Base-by-base conservation (phyloP, 345 rosid genomes). In the Eucalyptus curtisii region DNA sequence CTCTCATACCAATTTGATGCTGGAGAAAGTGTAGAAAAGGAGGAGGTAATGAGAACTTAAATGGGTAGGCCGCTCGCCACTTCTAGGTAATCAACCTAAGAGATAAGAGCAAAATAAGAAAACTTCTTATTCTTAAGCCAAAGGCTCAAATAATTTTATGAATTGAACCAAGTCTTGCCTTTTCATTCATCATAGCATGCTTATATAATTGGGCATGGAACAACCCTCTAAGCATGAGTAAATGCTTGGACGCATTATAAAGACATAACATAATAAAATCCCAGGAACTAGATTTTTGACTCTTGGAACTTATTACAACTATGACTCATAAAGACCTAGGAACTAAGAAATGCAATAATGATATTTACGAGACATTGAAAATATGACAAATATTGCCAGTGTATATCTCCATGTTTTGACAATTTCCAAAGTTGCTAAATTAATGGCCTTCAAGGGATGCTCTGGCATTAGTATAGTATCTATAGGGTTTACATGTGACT, bases 11-110 rank as follows among this genome's bases (percentile, higher is more conserved):
- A 19, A 55, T 55, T 55, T 55, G 61, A 55, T 24, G 30, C 5
- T 24, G 3, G 27, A 55, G 61, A 55, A 55, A 55, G 30, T 24
- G 30, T 55, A 1, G 61, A 55, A 24, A 55, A 24, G 13, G 27
- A 48, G 13, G 49, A 55, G 61, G 30, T 55, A 55, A 55, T 55
- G 61, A 55, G 30, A 55, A 55, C 30, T 55, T 55, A 55, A 55
- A 55, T 0, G 1, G 61, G 30, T 2, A 55, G 30, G 61, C 4
- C 0, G 1, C 61, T 55, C 2, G 6, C 30, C 61, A 55, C 13
- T 10, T 24, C 27, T 24, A 55, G 13, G 61, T 55, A 55, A 55
- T 55, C 24, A 55, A 55, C 30, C 61, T 4, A 55, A 55, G 13
- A 24, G 30, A 22, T 55, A 8, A 24, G 20, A 55, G 61, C 27